Evolutionary conservation across 1,284 basidiomycete genomes (phyloP), one percentile per base, ranked within the genome.

Genomic region (Malassezia dermatis): DNA sequence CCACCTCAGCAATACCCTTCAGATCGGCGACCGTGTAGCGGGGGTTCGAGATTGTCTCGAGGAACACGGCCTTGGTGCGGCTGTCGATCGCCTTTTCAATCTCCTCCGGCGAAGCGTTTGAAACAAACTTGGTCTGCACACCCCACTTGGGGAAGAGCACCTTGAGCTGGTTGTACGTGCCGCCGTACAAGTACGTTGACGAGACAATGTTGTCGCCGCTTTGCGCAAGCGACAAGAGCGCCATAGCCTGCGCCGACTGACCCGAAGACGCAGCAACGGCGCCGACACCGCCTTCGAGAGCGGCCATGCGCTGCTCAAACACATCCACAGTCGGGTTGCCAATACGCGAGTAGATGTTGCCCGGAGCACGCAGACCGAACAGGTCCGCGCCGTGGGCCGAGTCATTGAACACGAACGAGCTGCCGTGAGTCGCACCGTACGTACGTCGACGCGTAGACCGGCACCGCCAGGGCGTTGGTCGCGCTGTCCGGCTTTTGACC

Each of bases 161-260:
- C 46, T 89, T 89, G 78, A 90, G 84, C 72, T 89, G 88, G 68
- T 90, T 91, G 78, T 85, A 89, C 4, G 86, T 88, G 81, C 82
- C 66, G 46, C 63, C 58, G 60, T 67, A 67, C 15, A 69, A 58
- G 59, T 54, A 59, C 7, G 65, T 59, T 4, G 83, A 83, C 1
- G 84, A 81, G 8, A 89, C 81, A 60, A 89, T 86, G 75, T 89
- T 89, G 75, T 89, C 86, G 6, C 86, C 86, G n/a, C 78, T 64
- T 24, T 78, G 75, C 11, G 84, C 83, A 44, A 89, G 78, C 12
- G 83, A 78, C 8, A 63, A 66, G 50, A 60, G 81, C 1, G 86
- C 82, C 76, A 89, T 79, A 69, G 87, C 86, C 71, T 89, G 86
- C 0, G 88, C 88, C 0, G 85, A 79, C 67, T 88, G 86, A 1